These are phyloP conservation scores for Auricularia sp. DNA, from an alignment of 768 basidiomycete genomes.

Conservation along the genomic window DNA sequence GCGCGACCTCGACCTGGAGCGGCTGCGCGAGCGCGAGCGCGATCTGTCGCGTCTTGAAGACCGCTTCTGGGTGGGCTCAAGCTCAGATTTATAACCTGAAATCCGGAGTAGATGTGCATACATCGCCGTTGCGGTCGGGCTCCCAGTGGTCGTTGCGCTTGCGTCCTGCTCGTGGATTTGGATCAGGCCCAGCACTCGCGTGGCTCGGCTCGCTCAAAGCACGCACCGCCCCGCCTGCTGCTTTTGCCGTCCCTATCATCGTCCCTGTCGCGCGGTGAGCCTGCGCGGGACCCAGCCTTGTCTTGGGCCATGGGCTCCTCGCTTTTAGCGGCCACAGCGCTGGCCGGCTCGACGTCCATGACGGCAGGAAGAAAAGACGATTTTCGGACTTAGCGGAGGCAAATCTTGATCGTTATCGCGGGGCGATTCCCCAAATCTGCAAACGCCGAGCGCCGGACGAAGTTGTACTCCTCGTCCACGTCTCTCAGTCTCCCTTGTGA, in stretches of 20 bases:
- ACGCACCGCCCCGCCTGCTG: slow-evolving; percentile 3
- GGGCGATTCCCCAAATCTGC: no score
- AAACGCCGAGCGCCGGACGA: no score
- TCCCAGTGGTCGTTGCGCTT: slow-evolving; percentile 64
- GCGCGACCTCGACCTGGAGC: slow-evolving; percentile 18
- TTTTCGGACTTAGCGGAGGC: no score
- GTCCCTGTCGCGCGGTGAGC: not conserved
- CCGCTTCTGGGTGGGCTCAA: not conserved
- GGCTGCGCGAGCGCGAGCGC: slow-evolving; percentile 20
- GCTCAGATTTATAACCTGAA: not conserved
- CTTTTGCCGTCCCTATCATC: not conserved
- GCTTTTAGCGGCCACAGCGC: no score
- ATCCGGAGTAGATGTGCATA: slow-evolving; percentile 24
- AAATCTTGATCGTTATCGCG: no score
- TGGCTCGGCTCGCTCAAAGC: not conserved
- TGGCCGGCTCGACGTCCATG: no score
- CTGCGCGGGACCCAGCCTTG: no score
- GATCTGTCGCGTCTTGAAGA: slow-evolving; percentile 2
- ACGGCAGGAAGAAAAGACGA: no score
- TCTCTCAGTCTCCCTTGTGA: no score
- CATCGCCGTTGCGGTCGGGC: slow-evolving; percentile 68
- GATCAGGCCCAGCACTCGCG: not conserved
- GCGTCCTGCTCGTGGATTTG: not conserved
- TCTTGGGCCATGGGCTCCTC: no score
- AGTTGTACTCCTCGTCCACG: no score